Base-by-base conservation (phyloP, 768 basidiomycete species). In the Russula ochroleuca region DNA sequence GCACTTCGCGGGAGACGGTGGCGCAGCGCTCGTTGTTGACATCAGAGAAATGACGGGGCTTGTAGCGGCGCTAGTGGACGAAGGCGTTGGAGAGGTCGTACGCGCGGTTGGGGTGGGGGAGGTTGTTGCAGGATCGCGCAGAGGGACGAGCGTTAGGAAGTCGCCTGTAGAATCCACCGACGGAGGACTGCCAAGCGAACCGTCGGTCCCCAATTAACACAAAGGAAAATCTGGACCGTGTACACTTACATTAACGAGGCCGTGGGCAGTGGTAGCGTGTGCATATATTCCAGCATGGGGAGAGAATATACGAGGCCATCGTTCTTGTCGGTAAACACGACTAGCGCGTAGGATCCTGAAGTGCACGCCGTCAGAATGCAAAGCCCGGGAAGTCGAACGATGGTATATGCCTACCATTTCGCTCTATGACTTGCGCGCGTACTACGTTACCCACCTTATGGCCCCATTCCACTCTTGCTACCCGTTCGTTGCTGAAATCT, bases 391-490 rank as follows among this genome's bases (percentile, higher is more conserved):
- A 19, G 35, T 7, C 9, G 10, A 64, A 62, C 47, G 17, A 48
- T 33, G 9, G 31, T 14, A 28, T 54, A 41, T n/a, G 23, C 38
- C 15, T 33, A 88, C 90, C 84, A 68, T 83, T 78, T 68, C 81
- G 82, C 59, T 83, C 82, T 4, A 92, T 77, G 17, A 88, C 77
- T 52, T 85, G 80, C 8, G 78, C 79, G 45, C 75, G 73, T 31
- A 80, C 75, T 13, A 86, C 80, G 8, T 72, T 72, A 10, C 85
- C 86, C 15, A 72, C 69, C 68, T 83, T 85, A 48, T 69, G 72
- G 21, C 77, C 76, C 84, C 89, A 86, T 21, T 92, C 88, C 1
- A 78, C 80, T 72, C 83, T 89, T 5, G 80, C 83, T 21, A 92
- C 73, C 50, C 82, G 78, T 15, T 89, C 83, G 3, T 90, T 90